Base-by-base conservation (phyloP, 2,329 filamentous ascomycete species). In the Phialophora macrospora region DNA sequence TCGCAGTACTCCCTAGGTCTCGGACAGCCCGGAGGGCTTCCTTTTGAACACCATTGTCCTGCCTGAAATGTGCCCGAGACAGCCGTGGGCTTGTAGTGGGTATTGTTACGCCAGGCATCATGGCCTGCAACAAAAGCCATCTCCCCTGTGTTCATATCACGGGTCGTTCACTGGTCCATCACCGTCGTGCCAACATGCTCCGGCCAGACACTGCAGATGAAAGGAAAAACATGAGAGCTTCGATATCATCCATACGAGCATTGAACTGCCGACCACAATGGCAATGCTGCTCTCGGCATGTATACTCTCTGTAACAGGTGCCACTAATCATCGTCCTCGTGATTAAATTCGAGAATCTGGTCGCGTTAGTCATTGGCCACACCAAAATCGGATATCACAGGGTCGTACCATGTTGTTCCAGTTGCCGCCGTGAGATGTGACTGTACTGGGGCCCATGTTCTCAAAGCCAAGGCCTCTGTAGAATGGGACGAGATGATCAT, bases 381-480 rank as follows among this genome's bases (percentile, higher is more conserved):
- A 12, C 30, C 24, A 51, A 8, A 32, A 14, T 41, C 52, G 11
- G 22, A 28, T 12, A 44, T 32, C 30, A 7, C 20, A 26, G 24
- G 51, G 38, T 66, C 82, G 76, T 76, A 93, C 90, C 91, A 97
- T 88, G 75, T 95, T 88, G 71, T 87, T 83, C 92, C 93, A 97
- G 20, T 87, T 88, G 34, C 92, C 91, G 44, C 92, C 92, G 22
- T 88, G 90, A 78, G 92, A 93, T 64, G 85, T 82, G 58, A 87
- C 89, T 66, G 85, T 80, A 76, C 92, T 95, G 57, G 83, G 80
- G 0, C 93, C 92, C 32, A 83, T 77, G 71, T 89, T 86, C 70
- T 81, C 80, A 75, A 95, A 97, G 0, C 92, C 87, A 71, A 92
- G 84, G n/a, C 84, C 84, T 75, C 89, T 84, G 75, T 96, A 97